Conservation (phyloP, 2,329 filamentous ascomycete species). For the Aspergillus pseudoglaucus region DNA sequence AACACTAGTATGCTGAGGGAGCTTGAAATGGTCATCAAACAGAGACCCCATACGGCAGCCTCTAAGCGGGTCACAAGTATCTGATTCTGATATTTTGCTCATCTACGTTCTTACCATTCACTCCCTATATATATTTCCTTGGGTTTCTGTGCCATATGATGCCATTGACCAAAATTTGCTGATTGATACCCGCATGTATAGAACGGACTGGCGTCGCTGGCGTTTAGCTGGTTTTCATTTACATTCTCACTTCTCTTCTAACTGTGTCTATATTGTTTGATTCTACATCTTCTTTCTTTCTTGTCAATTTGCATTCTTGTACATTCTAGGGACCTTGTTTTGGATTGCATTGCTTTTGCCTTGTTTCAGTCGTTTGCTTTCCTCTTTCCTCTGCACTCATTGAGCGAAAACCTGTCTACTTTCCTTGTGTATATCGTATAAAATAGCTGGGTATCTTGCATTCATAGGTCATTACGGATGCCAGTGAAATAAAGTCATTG, state of each 20-base stretch:
- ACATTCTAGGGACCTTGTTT: neutral
- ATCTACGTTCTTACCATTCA: neutral
- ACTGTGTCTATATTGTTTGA: conserved; percentile 1
- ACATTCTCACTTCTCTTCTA: conserved; percentile 3
- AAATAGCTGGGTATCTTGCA: neutral
- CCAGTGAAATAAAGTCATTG: neutral
- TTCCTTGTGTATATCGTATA: conserved; percentile 19
- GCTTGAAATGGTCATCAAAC: conserved; percentile 78
- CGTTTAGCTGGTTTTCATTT: conserved; percentile 15
- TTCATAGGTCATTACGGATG: neutral
- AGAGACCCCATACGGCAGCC: conserved; percentile 38
- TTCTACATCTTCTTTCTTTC: neutral
- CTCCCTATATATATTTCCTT: neutral
- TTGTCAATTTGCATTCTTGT: neutral
- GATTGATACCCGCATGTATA: conserved; percentile 29
- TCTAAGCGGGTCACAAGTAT: conserved; percentile 40
- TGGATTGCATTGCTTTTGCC: neutral
- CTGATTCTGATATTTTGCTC: conserved; percentile 17
- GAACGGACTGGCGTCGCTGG: conserved; percentile 27
- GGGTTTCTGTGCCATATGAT: neutral
- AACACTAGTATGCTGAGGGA: conserved; percentile 88
- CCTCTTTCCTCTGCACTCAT: conserved; percentile 3
- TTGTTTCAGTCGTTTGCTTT: conserved; percentile 1
- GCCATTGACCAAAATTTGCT: conserved; percentile 13
- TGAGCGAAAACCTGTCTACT: neutral